These are phyloP conservation scores for Xylariaceae sp. DNA, from an alignment of 2,329 filamentous ascomycete species.

Conservation along the genomic window DNA sequence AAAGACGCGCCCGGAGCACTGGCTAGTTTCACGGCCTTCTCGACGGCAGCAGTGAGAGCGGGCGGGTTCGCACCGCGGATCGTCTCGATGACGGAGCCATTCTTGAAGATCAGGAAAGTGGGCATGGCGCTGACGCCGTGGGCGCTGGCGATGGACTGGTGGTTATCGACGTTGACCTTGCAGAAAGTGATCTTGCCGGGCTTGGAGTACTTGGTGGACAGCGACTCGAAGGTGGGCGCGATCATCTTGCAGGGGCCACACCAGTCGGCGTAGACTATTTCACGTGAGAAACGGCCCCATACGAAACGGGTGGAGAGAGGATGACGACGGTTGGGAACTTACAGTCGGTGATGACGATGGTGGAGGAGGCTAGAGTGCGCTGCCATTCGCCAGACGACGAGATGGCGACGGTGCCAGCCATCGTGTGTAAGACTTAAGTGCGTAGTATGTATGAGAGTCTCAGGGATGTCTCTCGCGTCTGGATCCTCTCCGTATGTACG, in stretches of 20 bases:
- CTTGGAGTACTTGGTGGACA: slow-evolving; percentile 73
- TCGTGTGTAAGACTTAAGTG: slow-evolving; percentile 13
- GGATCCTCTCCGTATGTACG: background rate
- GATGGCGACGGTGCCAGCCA: slow-evolving; percentile 51
- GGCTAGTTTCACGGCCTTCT: slow-evolving; percentile 55
- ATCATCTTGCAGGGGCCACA: slow-evolving; percentile 92
- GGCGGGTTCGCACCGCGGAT: slow-evolving; percentile 76
- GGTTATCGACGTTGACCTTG: slow-evolving; percentile 85
- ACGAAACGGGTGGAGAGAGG: background rate
- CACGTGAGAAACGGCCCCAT: slow-evolving; percentile 23
- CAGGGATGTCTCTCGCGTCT: no score
- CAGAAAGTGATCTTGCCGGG: slow-evolving; percentile 80
- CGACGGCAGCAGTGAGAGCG: slow-evolving; percentile 69
- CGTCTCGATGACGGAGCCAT: slow-evolving; percentile 65
- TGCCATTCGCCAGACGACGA: slow-evolving; percentile 66
- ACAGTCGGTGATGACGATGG: slow-evolving; percentile 88
- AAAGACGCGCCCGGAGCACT: slow-evolving; percentile 46
- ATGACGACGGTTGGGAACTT: slow-evolving; percentile 36
- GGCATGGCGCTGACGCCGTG: slow-evolving; percentile 85
- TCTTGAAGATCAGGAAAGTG: slow-evolving; percentile 88
- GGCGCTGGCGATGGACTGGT: slow-evolving; percentile 68
- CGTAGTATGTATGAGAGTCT: no score
- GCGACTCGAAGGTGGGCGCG: slow-evolving; percentile 79
- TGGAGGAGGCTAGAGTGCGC: slow-evolving; percentile 63
- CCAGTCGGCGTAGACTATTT: slow-evolving; percentile 85